phyloP scores from a whole-genome alignment of 306 rosid genomes.

The Quercus parvula region DNA sequence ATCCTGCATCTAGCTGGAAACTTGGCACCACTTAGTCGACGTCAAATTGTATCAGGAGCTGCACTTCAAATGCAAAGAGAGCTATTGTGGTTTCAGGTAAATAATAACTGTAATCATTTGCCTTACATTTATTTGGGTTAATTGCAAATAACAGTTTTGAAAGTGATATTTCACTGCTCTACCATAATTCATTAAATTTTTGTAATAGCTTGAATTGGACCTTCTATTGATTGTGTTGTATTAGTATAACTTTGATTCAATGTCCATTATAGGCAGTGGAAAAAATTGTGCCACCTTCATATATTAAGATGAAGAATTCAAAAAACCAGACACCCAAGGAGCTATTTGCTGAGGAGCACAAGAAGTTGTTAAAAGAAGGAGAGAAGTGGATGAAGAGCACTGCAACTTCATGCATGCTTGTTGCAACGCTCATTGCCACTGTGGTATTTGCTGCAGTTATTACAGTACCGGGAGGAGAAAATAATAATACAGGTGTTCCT shows the following conservation, averaged over 20 bases:
- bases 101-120: background rate
- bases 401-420: constrained; percentile 41
- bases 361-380: constrained; percentile 23
- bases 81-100: constrained; percentile 29
- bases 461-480: constrained; percentile 45
- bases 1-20: constrained; percentile 22
- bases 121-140: too few relatives aligned
- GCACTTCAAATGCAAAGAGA: constrained; percentile 22
- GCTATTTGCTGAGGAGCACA: constrained; percentile 36
- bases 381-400: constrained; percentile 56
- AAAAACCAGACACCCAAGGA: constrained; percentile 23
- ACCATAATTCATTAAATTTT: too few relatives aligned
- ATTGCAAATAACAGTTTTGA: too few relatives aligned
- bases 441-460: constrained; percentile 53
- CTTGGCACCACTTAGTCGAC: constrained; percentile 10
- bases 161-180: too few relatives aligned
- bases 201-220: too few relatives aligned
- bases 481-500: background rate
- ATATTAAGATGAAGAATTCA: too few relatives aligned
- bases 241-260: too few relatives aligned
- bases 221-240: too few relatives aligned
- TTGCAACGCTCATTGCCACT: constrained; percentile 47
- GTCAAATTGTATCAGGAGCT: background rate
- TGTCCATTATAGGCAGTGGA: background rate
- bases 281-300: too few relatives aligned